phyloP scores from a whole-genome alignment of 1,139 yeast genomes.

The Zygoascus sp. region DNA sequence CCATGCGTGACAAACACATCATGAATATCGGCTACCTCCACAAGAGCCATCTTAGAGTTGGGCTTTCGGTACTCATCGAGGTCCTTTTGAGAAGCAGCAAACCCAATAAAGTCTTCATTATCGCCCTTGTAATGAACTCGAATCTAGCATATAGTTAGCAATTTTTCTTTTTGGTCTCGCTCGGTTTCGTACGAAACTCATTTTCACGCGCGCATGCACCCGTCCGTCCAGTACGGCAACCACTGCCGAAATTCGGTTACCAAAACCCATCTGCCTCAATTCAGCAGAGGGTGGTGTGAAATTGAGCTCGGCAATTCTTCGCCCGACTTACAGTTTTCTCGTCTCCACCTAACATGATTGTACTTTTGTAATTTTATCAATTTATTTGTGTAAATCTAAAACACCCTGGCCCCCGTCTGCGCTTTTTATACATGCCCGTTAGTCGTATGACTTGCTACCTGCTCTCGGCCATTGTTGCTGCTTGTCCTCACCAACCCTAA shows the following conservation, averaged over 20 bases:
- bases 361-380: no score
- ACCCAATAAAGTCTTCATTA: constrained; percentile 56
- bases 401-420: no score
- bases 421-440: background rate
- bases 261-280: no score
- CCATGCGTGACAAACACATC: constrained; percentile 53
- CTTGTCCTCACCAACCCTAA: background rate
- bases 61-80: constrained; percentile 49
- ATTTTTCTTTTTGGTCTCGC: background rate
- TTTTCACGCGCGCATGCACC: no score
- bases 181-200: no score
- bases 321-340: no score
- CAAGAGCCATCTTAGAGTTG: constrained; percentile 49
- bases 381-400: no score
- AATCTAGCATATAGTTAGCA: constrained; percentile 13
- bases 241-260: no score
- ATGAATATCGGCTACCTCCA: constrained; percentile 61
- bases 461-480: background rate
- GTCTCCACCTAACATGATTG: no score
- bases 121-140: constrained; percentile 60
- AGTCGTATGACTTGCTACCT: background rate
- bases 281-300: no score
- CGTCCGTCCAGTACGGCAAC: no score
- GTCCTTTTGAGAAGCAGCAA: constrained; percentile 52
- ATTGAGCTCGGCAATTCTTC: no score